Evolutionary conservation across 352 stramenopile genomes (phyloP).

Genomic region (Globisporangium cystogenes): DNA sequence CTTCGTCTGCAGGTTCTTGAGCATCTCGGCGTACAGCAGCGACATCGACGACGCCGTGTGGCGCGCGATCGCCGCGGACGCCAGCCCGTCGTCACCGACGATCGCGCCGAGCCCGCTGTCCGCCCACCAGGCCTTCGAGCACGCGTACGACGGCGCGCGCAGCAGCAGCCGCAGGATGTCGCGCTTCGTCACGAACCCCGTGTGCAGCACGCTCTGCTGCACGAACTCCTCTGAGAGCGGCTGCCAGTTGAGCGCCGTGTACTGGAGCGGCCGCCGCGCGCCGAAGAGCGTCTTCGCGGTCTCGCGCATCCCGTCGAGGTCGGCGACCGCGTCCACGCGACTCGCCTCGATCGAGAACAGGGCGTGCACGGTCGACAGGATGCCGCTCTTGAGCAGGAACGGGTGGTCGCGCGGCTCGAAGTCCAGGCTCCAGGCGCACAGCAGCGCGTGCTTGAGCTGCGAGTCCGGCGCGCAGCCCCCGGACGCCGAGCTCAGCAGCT

Average conservation of each 20-base stretch:
- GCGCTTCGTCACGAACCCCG: conserved; percentile 71
- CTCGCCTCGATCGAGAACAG: conserved; percentile 71
- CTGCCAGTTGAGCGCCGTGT: conserved; percentile 66
- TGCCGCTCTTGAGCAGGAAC: conserved; percentile 72
- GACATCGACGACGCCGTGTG: conserved; percentile 76
- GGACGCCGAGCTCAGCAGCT: conserved; percentile 29
- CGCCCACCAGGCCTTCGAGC: conserved; percentile 48
- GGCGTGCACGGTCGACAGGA: conserved; percentile 67
- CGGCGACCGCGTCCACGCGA: conserved; percentile 25
- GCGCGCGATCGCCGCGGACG: conserved; percentile 14
- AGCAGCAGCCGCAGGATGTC: conserved; percentile 62
- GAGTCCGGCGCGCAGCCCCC: conserved; percentile 28
- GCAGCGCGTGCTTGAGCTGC: conserved; percentile 70
- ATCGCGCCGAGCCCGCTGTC: conserved; percentile 37
- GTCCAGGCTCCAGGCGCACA: conserved; percentile 79
- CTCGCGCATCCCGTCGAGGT: conserved; percentile 18
- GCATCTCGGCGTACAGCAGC: conserved; percentile 68
- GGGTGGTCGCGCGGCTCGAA: conserved; percentile 81
- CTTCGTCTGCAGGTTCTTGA: conserved; percentile 57
- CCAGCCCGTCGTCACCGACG: conserved; percentile 1
- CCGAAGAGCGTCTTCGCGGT: conserved; percentile 9
- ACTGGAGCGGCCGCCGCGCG: conserved; percentile 11
- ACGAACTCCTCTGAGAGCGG: conserved; percentile 78
- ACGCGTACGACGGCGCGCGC: conserved; percentile 56
- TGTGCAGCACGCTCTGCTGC: conserved; percentile 60